These are phyloP conservation scores for Aristolochia fimbriata DNA, from an alignment of 164 flowering plant species.

Conservation along the genomic window DNA sequence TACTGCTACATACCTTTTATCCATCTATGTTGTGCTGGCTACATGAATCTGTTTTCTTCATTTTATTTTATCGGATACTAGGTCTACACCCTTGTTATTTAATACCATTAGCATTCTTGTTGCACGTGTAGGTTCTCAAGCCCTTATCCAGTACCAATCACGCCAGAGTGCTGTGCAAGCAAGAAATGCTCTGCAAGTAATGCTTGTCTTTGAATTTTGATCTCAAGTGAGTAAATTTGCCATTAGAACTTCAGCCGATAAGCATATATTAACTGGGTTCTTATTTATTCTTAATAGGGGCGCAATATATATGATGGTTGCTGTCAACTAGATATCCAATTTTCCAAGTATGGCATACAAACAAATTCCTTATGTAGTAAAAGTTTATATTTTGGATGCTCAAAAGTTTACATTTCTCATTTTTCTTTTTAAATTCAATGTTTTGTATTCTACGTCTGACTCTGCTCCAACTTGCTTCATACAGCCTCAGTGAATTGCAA, in stretches of 20 bases:
- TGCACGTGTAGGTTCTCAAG: constrained; percentile 73
- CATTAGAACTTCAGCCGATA: background rate
- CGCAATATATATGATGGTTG: constrained; percentile 99
- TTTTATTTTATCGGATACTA: background rate
- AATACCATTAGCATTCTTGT: background rate
- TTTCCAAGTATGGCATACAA: constrained; percentile 59
- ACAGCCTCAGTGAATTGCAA: constrained; percentile 92
- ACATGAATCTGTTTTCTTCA: background rate
- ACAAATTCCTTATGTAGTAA: background rate
- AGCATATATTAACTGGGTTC: background rate
- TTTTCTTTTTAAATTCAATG: background rate
- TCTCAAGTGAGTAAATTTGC: background rate
- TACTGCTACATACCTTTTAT: background rate
- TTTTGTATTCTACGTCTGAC: background rate
- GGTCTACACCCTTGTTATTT: background rate
- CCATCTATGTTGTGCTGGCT: background rate
- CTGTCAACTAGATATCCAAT: constrained; percentile 96
- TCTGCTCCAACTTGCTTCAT: background rate
- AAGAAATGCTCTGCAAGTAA: constrained; percentile 79
- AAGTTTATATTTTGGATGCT: background rate
- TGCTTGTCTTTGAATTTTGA: constrained; percentile 5
- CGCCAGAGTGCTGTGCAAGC: constrained; percentile 80
- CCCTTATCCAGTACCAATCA: constrained; percentile 76
- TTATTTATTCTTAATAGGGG: constrained; percentile 36
- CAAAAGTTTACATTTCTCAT: constrained; percentile 4